phyloP scores from a whole-genome alignment of 768 basidiomycete genomes.

The Phaffia tasmanica region DNA sequence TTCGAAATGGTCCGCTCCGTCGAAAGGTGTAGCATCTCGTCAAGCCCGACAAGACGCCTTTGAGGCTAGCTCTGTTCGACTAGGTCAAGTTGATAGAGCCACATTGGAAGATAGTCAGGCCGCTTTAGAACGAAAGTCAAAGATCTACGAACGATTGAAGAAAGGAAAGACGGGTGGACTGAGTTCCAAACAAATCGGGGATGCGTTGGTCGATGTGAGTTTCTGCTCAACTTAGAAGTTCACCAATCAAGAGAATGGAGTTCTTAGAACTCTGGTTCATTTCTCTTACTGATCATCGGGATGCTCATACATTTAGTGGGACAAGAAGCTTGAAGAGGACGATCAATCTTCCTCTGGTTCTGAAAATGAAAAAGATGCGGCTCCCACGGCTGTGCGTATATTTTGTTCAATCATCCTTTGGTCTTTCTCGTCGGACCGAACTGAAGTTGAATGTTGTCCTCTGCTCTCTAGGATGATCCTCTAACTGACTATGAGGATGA shows the following conservation, averaged over 20 bases:
- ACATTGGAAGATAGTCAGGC: conserved; percentile 63
- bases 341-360: conserved; percentile 44
- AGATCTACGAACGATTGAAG: conserved; percentile 64
- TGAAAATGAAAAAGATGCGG: conserved; percentile 68
- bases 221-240: conserved; percentile 6
- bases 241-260: not conserved
- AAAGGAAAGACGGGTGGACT: conserved; percentile 70
- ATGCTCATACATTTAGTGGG: conserved; percentile 21
- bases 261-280: not conserved
- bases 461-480: conserved; percentile 51
- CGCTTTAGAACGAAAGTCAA: conserved; percentile 62
- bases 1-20: conserved; percentile 62
- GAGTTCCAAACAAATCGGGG: conserved; percentile 60
- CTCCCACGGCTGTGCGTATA: conserved; percentile 48
- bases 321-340: conserved; percentile 38
- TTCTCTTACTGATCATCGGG: not conserved
- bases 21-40: conserved; percentile 59
- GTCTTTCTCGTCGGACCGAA: not conserved
- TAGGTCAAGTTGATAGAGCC: conserved; percentile 46
- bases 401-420: conserved; percentile 20
- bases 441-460: not conserved
- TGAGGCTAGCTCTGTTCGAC: conserved; percentile 41
- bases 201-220: conserved; percentile 65
- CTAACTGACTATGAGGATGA: conserved; percentile 78
- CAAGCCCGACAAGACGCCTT: conserved; percentile 58